Evolutionary conservation across 371 early-diverging fungal genomes (phyloP), one percentile per base, ranked within the genome.

Genomic region (Lichtheimia ramosa): DNA sequence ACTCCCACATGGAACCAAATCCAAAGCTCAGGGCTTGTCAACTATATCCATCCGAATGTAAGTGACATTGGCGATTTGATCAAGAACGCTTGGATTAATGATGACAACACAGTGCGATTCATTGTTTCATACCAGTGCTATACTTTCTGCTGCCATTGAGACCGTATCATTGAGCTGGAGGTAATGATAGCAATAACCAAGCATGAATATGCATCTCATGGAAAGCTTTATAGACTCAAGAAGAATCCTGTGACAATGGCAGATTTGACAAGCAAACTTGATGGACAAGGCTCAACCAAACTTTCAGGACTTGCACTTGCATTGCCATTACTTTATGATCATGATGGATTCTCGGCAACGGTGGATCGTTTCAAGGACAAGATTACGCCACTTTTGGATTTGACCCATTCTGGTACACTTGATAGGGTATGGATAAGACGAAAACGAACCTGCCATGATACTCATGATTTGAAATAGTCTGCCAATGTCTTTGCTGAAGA

Each of bases 121-220:
- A 15, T 59, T 70, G 58, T 91, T 87, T 59, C 88, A 89, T 54
- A 87, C 88, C 34, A 88, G 86, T 49, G 88, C 89, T 1, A 74
- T 83, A 23, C 67, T 87, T 25, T 78, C 91, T 5, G 74, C 88
- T 0, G 88, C 81, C 5, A 81, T 91, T 8, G 91, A 91, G 39
- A 82, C 85, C 2, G 81, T 76, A 0, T 75, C 86, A 0, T 55
- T 87, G 0, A 83, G 84, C 0, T 84, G 73, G 58, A 70, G 85
- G 82, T 79, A 62, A 59, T 28, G 20, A 12, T n/a, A 48, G n/a
- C n/a, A 25, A 10, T 21, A 8, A n/a, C 6, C 40, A 49, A 42
- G 20, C 1, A 24, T 0, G 3, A 8, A 23, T 10, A 3, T 16
- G 16, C 43, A 20, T 42, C 16, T 15, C 55, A 55, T 13, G 1